Conservation (phyloP, 768 basidiomycete species). For the Mycena filopes region DNA sequence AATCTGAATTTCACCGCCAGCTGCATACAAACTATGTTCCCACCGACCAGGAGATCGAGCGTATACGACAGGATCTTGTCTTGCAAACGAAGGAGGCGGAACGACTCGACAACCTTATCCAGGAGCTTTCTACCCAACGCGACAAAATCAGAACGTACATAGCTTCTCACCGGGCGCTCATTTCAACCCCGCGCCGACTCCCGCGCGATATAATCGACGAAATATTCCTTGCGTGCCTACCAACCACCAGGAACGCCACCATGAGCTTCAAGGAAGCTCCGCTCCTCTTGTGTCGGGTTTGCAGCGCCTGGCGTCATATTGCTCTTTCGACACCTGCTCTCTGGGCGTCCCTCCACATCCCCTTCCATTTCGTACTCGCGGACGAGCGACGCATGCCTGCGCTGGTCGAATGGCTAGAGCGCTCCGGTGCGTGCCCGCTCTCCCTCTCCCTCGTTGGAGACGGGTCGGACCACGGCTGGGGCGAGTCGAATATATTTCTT, state of each 20-base stretch:
- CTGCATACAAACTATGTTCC: constrained; percentile 11
- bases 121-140: constrained; percentile 1
- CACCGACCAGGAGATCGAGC: constrained; percentile 10
- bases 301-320: constrained; percentile 14
- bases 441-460: constrained; percentile 3
- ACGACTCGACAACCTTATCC: background rate
- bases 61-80: background rate
- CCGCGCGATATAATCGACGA: constrained; percentile 4
- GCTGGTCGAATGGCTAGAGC: constrained; percentile 2
- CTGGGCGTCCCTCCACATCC: constrained; percentile 10
- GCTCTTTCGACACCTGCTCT: constrained; percentile 5
- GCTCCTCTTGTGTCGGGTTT: constrained; percentile 9
- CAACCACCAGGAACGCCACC: background rate
- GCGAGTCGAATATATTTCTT: too few relatives aligned
- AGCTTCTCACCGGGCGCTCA: background rate
- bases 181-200: constrained; percentile 10
- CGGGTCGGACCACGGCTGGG: too few relatives aligned
- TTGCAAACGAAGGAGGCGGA: background rate
- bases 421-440: background rate
- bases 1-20: background rate
- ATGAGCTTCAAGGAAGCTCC: constrained; percentile 12
- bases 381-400: background rate
- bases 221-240: constrained; percentile 19
- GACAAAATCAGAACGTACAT: background rate
- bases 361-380: constrained; percentile 3